A percentile compares a stretch with the other conserved stretches of the same genome.
Evolutionary conservation across 106 monocot genomes (phyloP).

Genomic region (Vanilla planifolia): DNA sequence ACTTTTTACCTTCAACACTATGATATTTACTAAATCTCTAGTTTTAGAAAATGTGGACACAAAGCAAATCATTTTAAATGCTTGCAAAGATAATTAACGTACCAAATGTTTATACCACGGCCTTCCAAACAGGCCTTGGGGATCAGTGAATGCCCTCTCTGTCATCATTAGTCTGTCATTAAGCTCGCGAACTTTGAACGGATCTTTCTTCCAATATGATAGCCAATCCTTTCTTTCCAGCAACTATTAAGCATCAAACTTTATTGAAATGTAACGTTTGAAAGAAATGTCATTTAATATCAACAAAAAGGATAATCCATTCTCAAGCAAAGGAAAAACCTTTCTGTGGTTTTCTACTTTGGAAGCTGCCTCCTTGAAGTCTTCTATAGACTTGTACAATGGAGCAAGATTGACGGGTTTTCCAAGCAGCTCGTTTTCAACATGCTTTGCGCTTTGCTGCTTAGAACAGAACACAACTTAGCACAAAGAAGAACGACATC

Average conservation of each 20-base stretch:
- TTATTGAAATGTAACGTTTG: background rate
- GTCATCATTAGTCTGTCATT: conserved; percentile 76
- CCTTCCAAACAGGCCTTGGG: conserved; percentile 44
- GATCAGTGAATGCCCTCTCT: conserved; percentile 66
- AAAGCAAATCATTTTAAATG: too few species aligned
- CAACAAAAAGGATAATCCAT: background rate
- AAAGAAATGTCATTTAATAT: too few species aligned
- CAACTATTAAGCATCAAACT: conserved; percentile 21
- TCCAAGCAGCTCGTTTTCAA: conserved; percentile 29
- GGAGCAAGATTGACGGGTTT: conserved; percentile 35
- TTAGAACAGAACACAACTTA: background rate
- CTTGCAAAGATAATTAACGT: too few species aligned
- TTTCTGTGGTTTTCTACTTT: conserved; percentile 35
- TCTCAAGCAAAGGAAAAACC: too few species aligned
- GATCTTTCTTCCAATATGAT: conserved; percentile 28
- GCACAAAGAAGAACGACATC: background rate
- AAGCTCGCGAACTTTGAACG: conserved; percentile 41
- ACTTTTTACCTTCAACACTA: too few species aligned
- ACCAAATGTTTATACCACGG: conserved; percentile 84
- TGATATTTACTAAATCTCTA: too few species aligned
- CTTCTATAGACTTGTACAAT: conserved; percentile 50
- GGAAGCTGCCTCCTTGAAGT: conserved; percentile 31
- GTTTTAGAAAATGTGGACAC: too few species aligned
- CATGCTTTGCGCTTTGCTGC: conserved; percentile 32
- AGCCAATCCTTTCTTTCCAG: conserved; percentile 27